Evolutionary conservation across 2,329 filamentous ascomycete species (phyloP), one percentile per base, ranked within the genome.

Genomic region (Exophiala sp.): DNA sequence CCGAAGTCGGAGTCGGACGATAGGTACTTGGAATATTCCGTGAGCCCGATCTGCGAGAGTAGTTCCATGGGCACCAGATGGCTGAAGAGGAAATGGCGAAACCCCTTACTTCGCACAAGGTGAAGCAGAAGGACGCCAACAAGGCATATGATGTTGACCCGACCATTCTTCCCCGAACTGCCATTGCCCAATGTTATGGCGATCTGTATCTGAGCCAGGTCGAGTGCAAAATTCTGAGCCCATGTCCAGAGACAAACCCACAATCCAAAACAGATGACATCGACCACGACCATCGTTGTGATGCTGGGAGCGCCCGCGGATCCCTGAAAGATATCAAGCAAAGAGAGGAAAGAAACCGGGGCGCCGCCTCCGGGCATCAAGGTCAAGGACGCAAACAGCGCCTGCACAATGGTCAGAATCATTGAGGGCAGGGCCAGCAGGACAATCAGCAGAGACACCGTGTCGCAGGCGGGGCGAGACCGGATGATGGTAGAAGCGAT

Each of bases 401-500:
- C 84, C 69, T 96, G 94, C 63, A 95, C 88, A 67, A 88, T 77
- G 57, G 89, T 91, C 63, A 96, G 78, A 51, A 91, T 83, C 63
- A 91, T 83, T 18, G 90, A 88, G 23, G 91, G 90, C 8, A 96
- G 81, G 66, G 95, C 90, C 70, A 96, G 86, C 60, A 97, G 80
- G 62, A 96, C 86, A 70, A 96, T 95, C 67, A 97, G 82, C 64
- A 97, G 95, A 66, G 91, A 89, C 70, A 96, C 88, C 54, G 91
- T 95, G 72, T 97, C 91, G 72, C 88, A 86, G 65, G 95, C 82
- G 46, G 91, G 91, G 63, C 90, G 91, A 45, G 89, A 88, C 63
- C 82, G 83, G 66, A 97, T 80, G 62, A 97, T 91, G 48, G 89
- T 95, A 60, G 87, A 80, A 57, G 86, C 85, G 58, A 94, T 76